Evolutionary conservation across 192 early-diverging fungal genomes (phyloP).

Genomic region (Diversispora epigaea): DNA sequence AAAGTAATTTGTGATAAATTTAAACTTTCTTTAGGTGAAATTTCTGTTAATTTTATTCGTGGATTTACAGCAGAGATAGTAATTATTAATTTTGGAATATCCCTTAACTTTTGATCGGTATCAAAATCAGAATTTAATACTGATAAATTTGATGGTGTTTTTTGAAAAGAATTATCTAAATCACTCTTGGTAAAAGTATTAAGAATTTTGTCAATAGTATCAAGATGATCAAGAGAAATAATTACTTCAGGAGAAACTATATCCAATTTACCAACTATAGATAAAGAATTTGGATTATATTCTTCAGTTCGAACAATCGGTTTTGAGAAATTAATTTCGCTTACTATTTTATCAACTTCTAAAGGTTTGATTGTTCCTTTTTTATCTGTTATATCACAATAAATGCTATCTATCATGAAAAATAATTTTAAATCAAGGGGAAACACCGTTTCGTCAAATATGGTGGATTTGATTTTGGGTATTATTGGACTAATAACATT

Average conservation of each 20-base stretch:
- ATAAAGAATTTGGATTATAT: slow-evolving; percentile 29
- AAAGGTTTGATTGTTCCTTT: neutral
- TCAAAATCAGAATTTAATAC: neutral
- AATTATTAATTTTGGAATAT: slow-evolving; percentile 21
- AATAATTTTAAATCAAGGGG: slow-evolving; percentile 1
- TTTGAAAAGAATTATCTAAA: neutral
- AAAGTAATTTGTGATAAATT: slow-evolving; percentile 10
- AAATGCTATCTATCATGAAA: neutral
- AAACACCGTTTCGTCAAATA: slow-evolving; percentile 1
- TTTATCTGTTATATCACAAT: neutral
- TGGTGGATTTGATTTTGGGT: neutral
- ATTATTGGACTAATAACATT: neutral
- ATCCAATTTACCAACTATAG: slow-evolving; percentile 10
- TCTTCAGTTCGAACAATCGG: slow-evolving; percentile 3
- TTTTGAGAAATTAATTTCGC: neutral
- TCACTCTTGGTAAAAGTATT: neutral
- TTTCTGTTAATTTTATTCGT: slow-evolving; percentile 14
- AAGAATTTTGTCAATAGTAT: neutral
- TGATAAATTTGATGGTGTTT: too few relatives aligned
- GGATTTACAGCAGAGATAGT: neutral
- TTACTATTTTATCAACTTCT: slow-evolving; percentile 11
- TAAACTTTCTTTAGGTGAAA: neutral
- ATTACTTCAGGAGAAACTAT: slow-evolving; percentile 1
- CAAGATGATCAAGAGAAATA: slow-evolving; percentile 2
- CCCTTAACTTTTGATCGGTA: neutral